Evolutionary conservation across 768 basidiomycete species (phyloP).

Genomic region (Crepidotus variabilis): DNA sequence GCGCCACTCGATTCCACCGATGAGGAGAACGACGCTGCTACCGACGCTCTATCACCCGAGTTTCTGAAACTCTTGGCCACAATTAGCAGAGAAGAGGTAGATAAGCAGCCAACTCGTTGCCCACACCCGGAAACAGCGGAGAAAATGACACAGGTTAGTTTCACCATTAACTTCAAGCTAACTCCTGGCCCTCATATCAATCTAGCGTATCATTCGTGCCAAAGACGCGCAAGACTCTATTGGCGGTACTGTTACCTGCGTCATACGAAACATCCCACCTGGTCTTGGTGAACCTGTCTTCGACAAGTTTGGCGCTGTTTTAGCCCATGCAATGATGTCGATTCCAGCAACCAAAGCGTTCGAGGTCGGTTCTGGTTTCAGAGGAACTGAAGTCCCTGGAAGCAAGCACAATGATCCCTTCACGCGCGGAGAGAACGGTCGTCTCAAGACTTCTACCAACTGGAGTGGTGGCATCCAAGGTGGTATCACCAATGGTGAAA

Average conservation of each 20-base stretch:
- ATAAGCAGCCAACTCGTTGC: conserved; percentile 83
- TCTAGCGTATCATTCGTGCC: conserved; percentile 87
- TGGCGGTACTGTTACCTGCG: conserved; percentile 96
- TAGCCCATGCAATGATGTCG: conserved; percentile 97
- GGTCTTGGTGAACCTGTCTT: conserved; percentile 98
- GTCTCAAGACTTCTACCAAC: conserved; percentile 83
- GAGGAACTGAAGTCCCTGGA: conserved; percentile 90
- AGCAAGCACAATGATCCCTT: conserved; percentile 93
- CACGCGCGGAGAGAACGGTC: conserved; percentile 57
- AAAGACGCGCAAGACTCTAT: conserved; percentile 92
- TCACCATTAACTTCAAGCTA: not conserved
- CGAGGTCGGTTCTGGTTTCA: conserved; percentile 96
- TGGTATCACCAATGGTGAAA: conserved; percentile 95
- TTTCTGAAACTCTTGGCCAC: conserved; percentile 76
- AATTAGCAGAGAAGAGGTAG: conserved; percentile 84
- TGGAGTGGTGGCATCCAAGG: conserved; percentile 98
- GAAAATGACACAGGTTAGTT: conserved; percentile 78
- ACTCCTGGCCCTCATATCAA: conserved; percentile 1
- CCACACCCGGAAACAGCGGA: conserved; percentile 88
- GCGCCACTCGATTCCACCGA: conserved; percentile 28
- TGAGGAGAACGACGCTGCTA: conserved; percentile 56
- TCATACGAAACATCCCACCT: conserved; percentile 84
- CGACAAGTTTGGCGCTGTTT: conserved; percentile 95
- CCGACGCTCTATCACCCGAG: conserved; percentile 79
- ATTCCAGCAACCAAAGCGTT: conserved; percentile 99